A percentile compares a stretch with the other conserved stretches of the same genome.
Evolutionary conservation across 768 basidiomycete species (phyloP).

Genomic region (Gautieria morchelliformis): DNA sequence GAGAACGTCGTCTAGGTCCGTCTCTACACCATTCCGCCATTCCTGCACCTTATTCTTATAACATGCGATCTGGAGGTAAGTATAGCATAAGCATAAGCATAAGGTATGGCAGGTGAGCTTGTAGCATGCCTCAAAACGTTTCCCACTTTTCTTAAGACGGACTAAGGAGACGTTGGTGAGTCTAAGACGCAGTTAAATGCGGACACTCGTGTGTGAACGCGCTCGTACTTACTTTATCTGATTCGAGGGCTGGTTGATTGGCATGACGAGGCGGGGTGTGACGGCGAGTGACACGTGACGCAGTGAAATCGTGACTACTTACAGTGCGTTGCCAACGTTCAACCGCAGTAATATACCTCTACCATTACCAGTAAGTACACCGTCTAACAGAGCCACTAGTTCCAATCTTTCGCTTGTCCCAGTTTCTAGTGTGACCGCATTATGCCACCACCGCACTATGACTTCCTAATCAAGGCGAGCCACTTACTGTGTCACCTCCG

Average conservation of each 20-base stretch:
- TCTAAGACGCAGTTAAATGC: constrained; percentile 30
- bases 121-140: constrained; percentile 83
- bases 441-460: constrained; percentile 92
- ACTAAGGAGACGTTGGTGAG: constrained; percentile 97
- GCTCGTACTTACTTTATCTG: constrained; percentile 65
- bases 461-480: constrained; percentile 87
- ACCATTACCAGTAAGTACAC: background rate
- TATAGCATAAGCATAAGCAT: background rate
- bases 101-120: background rate
- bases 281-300: background rate
- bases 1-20: constrained; percentile 87
- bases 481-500: background rate
- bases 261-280: constrained; percentile 20
- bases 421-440: background rate
- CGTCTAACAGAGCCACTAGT: background rate
- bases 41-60: constrained; percentile 99
- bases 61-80: constrained; percentile 67
- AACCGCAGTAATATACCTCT: background rate
- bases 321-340: background rate
- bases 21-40: constrained; percentile 90
- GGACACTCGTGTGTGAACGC: background rate
- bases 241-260: constrained; percentile 77
- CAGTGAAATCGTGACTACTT: background rate
- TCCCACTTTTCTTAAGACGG: constrained; percentile 91
- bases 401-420: background rate